phyloP scores from a whole-genome alignment of 176 grass and related monocot genomes.

The Miscanthus lutarioriparius region DNA sequence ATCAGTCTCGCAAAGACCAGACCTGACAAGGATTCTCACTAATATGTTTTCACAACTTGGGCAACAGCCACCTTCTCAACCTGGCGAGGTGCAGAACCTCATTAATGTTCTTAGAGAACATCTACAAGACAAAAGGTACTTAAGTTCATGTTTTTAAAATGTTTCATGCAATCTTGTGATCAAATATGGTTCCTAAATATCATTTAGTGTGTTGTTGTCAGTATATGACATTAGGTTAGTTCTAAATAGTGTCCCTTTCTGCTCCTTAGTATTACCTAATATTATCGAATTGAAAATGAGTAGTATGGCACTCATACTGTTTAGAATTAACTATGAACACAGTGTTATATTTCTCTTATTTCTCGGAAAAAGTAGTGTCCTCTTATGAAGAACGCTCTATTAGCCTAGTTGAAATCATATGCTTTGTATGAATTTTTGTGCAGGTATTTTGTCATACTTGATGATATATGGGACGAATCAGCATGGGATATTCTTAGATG shows the following conservation, averaged over 20 bases:
- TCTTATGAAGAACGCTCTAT: background rate
- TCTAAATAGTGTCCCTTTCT: background rate
- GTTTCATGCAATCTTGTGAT: background rate
- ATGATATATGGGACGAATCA: slow-evolving; percentile 1
- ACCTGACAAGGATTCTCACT: background rate
- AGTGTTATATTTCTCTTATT: background rate
- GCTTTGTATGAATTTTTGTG: background rate
- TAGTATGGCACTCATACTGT: background rate
- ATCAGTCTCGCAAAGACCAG: background rate
- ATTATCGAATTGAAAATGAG: background rate
- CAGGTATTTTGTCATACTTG: slow-evolving; percentile 5
- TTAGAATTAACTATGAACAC: background rate
- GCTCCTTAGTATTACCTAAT: background rate
- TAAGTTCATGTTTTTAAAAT: background rate
- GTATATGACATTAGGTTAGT: background rate
- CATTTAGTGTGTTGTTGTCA: background rate
- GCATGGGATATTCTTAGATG: slow-evolving; percentile 8
- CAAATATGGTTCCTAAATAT: background rate
- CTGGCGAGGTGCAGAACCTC: background rate
- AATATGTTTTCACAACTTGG: background rate
- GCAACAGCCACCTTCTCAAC: background rate
- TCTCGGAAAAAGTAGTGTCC: background rate
- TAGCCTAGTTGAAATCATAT: background rate
- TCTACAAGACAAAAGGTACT: background rate
- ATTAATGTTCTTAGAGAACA: background rate